Conservation (phyloP, 83 land plant genomes). For the Picea abies region DNA sequence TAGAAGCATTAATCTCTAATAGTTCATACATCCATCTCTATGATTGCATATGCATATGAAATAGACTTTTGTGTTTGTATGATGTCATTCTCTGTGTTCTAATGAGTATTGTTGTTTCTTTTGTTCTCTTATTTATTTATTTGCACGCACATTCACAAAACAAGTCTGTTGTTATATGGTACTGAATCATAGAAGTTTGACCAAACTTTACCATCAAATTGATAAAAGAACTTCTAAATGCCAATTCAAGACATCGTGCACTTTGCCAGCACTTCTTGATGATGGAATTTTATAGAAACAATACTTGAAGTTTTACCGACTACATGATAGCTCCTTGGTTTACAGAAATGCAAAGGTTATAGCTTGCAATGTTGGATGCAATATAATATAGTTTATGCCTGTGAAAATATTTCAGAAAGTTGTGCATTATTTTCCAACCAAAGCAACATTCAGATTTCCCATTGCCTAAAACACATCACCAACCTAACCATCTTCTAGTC, state of each 20-base stretch:
- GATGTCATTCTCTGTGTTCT: no score
- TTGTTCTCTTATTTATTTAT: no score
- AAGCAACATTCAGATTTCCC: no score
- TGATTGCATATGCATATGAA: no score
- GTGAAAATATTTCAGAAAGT: conserved; percentile 7
- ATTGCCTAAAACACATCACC: neutral
- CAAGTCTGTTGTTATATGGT: no score
- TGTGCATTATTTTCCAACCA: neutral
- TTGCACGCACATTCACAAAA: no score
- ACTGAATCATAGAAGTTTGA: no score
- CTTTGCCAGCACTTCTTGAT: neutral
- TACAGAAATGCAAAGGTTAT: neutral
- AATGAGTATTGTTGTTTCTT: no score
- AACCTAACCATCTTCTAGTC: neutral
- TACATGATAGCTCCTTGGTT: no score
- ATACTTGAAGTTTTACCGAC: neutral
- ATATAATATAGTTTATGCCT: neutral
- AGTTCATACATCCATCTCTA: no score
- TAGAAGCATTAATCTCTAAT: no score
- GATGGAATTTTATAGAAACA: neutral
- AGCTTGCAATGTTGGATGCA: neutral
- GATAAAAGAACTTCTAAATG: neutral
- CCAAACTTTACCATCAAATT: neutral
- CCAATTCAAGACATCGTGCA: neutral
- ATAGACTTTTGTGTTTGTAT: no score